Evolutionary conservation across 148 eudicot species (phyloP).

Genomic region (Fagopyrum tataricum): DNA sequence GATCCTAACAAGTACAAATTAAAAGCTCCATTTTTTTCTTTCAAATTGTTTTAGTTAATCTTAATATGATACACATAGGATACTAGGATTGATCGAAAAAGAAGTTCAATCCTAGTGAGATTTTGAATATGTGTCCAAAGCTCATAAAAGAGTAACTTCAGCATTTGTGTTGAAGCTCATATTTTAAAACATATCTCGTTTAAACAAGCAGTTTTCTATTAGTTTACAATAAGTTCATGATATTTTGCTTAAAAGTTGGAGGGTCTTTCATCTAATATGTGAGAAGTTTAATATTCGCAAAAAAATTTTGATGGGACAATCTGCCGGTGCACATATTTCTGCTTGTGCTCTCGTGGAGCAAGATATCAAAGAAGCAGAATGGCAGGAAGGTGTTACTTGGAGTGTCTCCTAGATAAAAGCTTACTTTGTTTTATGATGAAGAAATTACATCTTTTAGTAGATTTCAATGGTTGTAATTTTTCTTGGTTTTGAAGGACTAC

Average conservation of each 20-base stretch:
- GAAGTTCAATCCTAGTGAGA: not conserved
- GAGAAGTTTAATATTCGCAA: conserved; percentile 22
- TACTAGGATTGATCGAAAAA: not conserved
- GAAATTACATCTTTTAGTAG: too few species aligned
- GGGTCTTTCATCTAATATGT: not conserved
- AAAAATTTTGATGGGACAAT: conserved; percentile 89
- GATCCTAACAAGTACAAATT: conserved; percentile 87
- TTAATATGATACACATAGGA: not conserved
- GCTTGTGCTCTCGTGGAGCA: conserved; percentile 84
- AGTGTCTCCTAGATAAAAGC: conserved; percentile 76
- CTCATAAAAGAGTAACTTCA: not conserved
- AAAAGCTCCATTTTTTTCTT: not conserved
- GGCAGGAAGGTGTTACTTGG: conserved; percentile 57
- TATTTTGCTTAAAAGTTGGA: not conserved
- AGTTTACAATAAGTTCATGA: not conserved
- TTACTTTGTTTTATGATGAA: conserved; percentile 88
- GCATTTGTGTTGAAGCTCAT: not conserved
- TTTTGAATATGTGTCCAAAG: not conserved
- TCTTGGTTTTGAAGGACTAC: too few species aligned
- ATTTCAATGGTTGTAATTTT: too few species aligned
- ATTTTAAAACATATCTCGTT: not conserved
- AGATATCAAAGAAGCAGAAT: conserved; percentile 66
- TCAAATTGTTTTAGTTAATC: not conserved
- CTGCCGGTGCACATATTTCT: conserved; percentile 97
- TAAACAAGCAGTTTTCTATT: not conserved